Base-by-base conservation (phyloP, 225 moss, liverwort and hornwort species). In the Pleurozium schreberi region DNA sequence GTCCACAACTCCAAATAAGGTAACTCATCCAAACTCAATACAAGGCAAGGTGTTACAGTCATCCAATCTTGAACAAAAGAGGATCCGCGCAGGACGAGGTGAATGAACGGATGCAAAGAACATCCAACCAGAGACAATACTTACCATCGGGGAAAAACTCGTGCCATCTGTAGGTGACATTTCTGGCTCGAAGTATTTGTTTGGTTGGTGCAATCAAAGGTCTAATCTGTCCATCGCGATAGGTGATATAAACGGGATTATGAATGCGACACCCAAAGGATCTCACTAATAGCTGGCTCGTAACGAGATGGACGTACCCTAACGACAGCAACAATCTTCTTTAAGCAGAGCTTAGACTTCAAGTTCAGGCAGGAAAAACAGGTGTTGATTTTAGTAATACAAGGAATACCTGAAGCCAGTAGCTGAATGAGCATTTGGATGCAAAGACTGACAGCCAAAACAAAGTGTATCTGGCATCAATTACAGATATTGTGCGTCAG, bases 201-300 rank as follows among this genome's bases (percentile, higher is more conserved):
- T 95, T 97, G 49, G 98, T 98, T 68, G 98, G 98, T 91, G 91
- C 89, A 80, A 98, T 96, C 89, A 98, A 94, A 30, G 98, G 98
- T 76, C 90, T 93, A 88, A 98, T 95, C 98, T 98, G 93, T 83
- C 75, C 84, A 61, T 85, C 33, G 75, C 82, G 43, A 69, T 63
- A 45, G 74, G 26, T 47, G 34, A 76, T 42, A 71, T 30, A 9
- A 84, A 57, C 90, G 76, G 90, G 76, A 75, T 63, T 47, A 70
- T 69, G 21, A 74, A 85, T 87, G 50, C 50, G 23, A 81, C 26
- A 40, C 38, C 85, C 65, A 57, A 81, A 89, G 64, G 36, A 85
- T 81, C 55, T 86, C 50, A 74, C 57, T 63, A 55, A 57, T 30
- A 86, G 28, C 47, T 47, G 45, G 53, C 66, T 83, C 31, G 42